Percentiles rank a stretch among this genome's conserved stretches.
These are phyloP conservation scores for Coix lacrymajobi DNA, from an alignment of 176 grass and related monocot species.

Conservation along the genomic window DNA sequence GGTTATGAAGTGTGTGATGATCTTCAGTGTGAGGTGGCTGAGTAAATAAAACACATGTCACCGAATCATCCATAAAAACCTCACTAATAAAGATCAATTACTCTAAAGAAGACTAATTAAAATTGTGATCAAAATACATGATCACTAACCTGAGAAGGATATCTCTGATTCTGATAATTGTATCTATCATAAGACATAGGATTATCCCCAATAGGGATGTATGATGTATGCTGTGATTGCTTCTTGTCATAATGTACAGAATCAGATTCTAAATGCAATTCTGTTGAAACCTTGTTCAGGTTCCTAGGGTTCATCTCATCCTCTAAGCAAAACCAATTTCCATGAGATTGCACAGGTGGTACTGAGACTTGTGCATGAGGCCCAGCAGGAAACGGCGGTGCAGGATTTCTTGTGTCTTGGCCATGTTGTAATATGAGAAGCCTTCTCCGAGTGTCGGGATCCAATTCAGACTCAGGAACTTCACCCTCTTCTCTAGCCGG, in stretches of 20 bases:
- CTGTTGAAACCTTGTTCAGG: constrained; percentile 36
- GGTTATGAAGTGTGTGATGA: constrained; percentile 34
- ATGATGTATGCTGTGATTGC: constrained; percentile 37
- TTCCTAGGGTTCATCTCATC: constrained; percentile 54
- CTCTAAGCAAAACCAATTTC: constrained; percentile 54
- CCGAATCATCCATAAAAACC: neutral
- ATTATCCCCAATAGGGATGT: constrained; percentile 46
- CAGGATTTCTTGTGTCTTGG: constrained; percentile 78
- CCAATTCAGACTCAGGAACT: constrained; percentile 94
- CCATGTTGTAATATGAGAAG: constrained; percentile 97
- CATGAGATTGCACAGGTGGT: constrained; percentile 58
- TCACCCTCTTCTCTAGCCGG: constrained; percentile 96
- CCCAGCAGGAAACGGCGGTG: constrained; percentile 47
- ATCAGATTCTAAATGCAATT: constrained; percentile 51
- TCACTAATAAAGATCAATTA: neutral
- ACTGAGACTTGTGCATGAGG: constrained; percentile 48
- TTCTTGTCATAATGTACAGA: constrained; percentile 48
- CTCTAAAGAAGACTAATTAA: constrained; percentile 42
- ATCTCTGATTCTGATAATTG: constrained; percentile 56
- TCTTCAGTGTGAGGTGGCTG: constrained; percentile 55
- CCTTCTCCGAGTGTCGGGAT: constrained; percentile 92
- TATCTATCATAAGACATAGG: constrained; percentile 54
- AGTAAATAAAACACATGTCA: constrained; percentile 28
- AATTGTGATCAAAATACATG: constrained; percentile 13
- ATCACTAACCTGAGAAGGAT: constrained; percentile 59